Conservation (phyloP, 2,329 filamentous ascomycete species). For the Beauveria medogensis region DNA sequence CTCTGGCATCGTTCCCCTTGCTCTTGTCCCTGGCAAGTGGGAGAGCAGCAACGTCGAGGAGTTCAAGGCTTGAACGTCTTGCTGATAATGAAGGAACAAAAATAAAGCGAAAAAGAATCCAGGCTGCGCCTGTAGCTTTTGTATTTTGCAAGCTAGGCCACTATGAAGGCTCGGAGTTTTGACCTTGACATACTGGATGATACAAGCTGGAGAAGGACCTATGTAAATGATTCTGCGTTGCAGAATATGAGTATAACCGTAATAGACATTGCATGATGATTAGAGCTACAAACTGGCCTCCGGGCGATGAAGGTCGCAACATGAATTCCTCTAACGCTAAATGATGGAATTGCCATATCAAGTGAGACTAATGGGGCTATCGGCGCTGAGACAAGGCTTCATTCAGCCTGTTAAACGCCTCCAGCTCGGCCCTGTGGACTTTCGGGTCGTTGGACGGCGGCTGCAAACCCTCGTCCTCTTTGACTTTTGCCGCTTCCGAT, state of each 20-base stretch:
- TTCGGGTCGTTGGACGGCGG: background rate
- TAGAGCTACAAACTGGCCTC: background rate
- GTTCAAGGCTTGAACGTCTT: slow-evolving; percentile 44
- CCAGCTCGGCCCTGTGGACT: background rate
- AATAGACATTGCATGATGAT: slow-evolving; percentile 11
- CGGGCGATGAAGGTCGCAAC: background rate
- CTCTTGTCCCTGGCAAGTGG: slow-evolving; percentile 61
- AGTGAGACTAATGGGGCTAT: background rate
- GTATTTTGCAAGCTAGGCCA: slow-evolving; percentile 28
- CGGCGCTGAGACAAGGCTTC: background rate
- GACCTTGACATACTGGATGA: slow-evolving; percentile 10
- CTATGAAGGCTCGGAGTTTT: slow-evolving; percentile 18
- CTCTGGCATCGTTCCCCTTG: slow-evolving; percentile 90
- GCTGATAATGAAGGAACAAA: background rate
- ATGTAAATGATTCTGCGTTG: slow-evolving; percentile 9
- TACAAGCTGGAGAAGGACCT: background rate
- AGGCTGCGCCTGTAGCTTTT: slow-evolving; percentile 11
- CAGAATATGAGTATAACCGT: slow-evolving; percentile 10
- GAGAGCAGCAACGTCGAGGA: slow-evolving; percentile 54
- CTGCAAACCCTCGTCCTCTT: background rate
- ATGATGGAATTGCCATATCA: no score
- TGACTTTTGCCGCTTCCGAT: background rate
- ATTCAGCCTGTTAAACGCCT: background rate
- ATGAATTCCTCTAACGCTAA: background rate
- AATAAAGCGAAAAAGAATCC: background rate